Base-by-base conservation (phyloP, 441 rosid species). In the Adansonia rubrostipa region DNA sequence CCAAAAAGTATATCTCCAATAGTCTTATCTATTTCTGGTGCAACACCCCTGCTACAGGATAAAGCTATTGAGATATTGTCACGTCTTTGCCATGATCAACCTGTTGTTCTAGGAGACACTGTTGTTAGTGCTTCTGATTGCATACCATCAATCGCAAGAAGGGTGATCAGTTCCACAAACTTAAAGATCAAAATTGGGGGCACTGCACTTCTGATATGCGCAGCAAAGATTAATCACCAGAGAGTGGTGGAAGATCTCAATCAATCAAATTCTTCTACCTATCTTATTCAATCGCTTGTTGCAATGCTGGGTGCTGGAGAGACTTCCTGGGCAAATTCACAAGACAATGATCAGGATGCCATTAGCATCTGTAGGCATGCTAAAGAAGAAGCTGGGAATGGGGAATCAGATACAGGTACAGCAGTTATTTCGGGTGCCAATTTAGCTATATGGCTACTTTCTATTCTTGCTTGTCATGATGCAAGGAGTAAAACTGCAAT, bases 1-100 rank as follows among this genome's bases (percentile, higher is more conserved):
- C 95, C 99, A 6, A 86, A 83, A 84, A 87, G 93, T 80, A 91
- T 93, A 79, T 81, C 85, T 67, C 98, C 99, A 28, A 91, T 97
- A 82, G 99, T 93, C 74, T 83, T 85, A 70, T 89, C 96, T n/a
- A 92, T 97, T 77, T 90, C 91, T 61, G 90, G 85, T 83, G 88
- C 92, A 79, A 82, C 90, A 85, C 95, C 97, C 69, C 77, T 87
- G 80, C 86, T 92, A 81, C 99, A 97, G 90, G 99, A 97, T 82
- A 93, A 95, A 86, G 98, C 98, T 78, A 91, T 97, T 78, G 97
- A 95, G 85, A 87, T 97, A 74, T 77, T 93, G 83, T 92, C 99
- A 45, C 87, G 92, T 78, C 94, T 97, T 83, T 93, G 97, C 85
- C 88, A 86, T 67, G 98, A 91, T 78, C 98, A 93, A 87, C 87